Base-by-base conservation (phyloP, 2,329 filamentous ascomycete species). In the Chaetothyriales sp. region DNA sequence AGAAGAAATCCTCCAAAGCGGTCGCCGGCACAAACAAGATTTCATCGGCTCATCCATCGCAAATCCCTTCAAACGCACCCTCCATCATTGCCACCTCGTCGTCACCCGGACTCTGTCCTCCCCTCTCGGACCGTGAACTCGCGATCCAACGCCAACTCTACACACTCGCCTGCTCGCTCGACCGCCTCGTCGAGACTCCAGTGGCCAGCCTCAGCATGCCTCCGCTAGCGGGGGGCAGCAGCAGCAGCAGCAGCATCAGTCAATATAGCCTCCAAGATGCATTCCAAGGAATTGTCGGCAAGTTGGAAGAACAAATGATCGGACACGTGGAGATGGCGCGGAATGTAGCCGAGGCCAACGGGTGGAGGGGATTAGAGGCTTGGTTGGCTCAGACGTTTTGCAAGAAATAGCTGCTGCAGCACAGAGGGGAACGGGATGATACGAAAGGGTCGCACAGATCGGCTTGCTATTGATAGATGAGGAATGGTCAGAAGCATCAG, bases 261-360 rank as follows among this genome's bases (percentile, higher is more conserved):
- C 28, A 29, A 29, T 29, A 47, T 13, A 47, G 46, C 43, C 43
- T 47, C 5, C 19, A 44, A 40, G 47, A 51, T 20, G 40, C 48
- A 1, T 53, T 59, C n/a, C 20, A 50, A 4, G 55, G 53, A 2
- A 49, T 59, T 29, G 44, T 43, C 19, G 43, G 47, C 46, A 51
- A 54, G 33, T 43, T 59, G n/a, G 46, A 53, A 43, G 48, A 57
- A 25, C 50, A 54, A 46, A 48, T 51, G 13, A 44, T 44, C 22
- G 55, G 53, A 13, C 57, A 57, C 33, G 37, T 57, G 10, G 46
- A 55, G 18, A 52, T 53, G 49, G 57, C 57, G 9, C 54, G 40
- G 19, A 51, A 48, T 6, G 48, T 59, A 43, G 55, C 57, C 13
- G 49, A 50, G 46, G 46, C 29, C 5, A 54, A 57, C 29, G 49